Percentiles rank a stretch among this genome's conserved stretches.
Evolutionary conservation across 2,329 filamentous ascomycete genomes (phyloP).

Genomic region (Pseudogymnoascus sp.): DNA sequence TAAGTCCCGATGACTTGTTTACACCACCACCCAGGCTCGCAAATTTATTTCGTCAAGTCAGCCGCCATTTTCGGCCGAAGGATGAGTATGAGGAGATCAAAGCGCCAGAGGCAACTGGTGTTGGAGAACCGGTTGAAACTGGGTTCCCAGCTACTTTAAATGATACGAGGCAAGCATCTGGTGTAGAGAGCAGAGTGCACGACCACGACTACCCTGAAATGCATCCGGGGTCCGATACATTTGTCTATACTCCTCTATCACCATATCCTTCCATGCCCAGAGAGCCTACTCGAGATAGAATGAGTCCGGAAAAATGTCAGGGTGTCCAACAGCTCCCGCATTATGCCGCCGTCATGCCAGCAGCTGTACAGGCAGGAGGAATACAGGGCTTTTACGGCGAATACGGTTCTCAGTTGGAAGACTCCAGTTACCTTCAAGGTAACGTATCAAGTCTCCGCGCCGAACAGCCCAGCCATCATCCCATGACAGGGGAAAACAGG

Average conservation of each 20-base stretch:
- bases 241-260: not conserved
- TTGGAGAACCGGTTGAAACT: not conserved
- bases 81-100: not conserved
- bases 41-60: constrained; percentile 26
- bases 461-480: not conserved
- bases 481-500: not conserved
- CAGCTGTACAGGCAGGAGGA: not conserved
- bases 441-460: not conserved
- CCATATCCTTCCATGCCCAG: not conserved
- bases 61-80: not conserved
- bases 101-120: not conserved
- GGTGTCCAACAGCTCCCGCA: not conserved
- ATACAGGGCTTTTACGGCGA: not conserved
- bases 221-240: not conserved
- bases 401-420: not conserved
- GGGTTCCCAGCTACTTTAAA: not conserved
- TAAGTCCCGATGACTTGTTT: constrained; percentile 27
- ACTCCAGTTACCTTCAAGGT: not conserved
- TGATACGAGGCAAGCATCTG: not conserved
- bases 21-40: constrained; percentile 24
- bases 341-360: not conserved
- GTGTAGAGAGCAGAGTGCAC: not conserved
- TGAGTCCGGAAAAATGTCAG: not conserved
- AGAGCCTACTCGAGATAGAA: not conserved
- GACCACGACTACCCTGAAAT: not conserved